phyloP scores from a whole-genome alignment of 2,329 filamentous ascomycete species.

The Diaporthe sp. region DNA sequence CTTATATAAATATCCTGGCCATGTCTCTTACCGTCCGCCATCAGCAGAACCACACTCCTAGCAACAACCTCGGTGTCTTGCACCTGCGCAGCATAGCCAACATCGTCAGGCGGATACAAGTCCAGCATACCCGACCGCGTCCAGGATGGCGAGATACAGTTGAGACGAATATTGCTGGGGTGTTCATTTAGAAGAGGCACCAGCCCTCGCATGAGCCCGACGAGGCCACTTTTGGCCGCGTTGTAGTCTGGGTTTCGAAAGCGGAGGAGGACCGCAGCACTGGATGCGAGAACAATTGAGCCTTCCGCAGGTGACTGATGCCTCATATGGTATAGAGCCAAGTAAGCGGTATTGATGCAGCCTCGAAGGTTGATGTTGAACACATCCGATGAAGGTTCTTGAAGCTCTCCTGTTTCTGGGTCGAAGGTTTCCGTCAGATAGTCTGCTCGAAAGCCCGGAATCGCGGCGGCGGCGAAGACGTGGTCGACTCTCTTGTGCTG shows the following conservation, averaged over 20 bases:
- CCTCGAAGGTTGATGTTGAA: not conserved
- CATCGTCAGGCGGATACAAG: not conserved
- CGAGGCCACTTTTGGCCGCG: not conserved
- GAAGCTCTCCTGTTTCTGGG: not conserved
- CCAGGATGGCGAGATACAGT: conserved; percentile 1
- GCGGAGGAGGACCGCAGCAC: not conserved
- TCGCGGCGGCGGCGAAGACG: not conserved
- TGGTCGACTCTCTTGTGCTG: not conserved
- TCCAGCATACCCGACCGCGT: not conserved
- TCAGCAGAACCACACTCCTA: not conserved
- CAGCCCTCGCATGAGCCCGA: not conserved
- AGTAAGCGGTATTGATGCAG: not conserved
- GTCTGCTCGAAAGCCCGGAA: not conserved
- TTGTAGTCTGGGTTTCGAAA: not conserved
- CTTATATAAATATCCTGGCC: not conserved
- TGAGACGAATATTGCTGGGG: not conserved
- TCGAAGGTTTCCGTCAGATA: not conserved
- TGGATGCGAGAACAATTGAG: not conserved
- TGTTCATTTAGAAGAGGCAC: not conserved
- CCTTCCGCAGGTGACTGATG: not conserved
- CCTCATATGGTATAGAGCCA: not conserved
- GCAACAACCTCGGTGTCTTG: not conserved
- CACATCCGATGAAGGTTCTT: not conserved
- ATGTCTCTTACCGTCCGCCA: not conserved
- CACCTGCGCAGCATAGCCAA: not conserved